Evolutionary conservation across 345 rosid genomes (phyloP).

Genomic region (Eucalyptus viminalis): DNA sequence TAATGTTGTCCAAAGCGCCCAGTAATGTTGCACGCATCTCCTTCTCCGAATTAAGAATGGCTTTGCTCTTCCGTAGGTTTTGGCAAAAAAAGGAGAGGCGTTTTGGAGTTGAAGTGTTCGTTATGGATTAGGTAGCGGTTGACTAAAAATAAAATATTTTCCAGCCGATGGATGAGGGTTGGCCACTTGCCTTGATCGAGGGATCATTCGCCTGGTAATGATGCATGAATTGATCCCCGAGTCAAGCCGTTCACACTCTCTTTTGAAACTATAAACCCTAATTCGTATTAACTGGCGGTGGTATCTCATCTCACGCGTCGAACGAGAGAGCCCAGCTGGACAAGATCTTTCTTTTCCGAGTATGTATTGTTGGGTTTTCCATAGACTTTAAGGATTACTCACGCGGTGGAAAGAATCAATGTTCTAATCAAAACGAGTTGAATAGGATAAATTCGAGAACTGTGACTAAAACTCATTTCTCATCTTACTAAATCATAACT

Average conservation of each 20-base stretch:
- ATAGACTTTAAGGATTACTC: background rate
- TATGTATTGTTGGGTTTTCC: background rate
- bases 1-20: background rate
- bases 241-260: background rate
- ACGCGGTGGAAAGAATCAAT: background rate
- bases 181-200: conserved; percentile 1
- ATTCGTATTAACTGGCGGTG: background rate
- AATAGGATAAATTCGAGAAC: background rate
- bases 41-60: background rate
- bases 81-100: background rate
- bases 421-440: background rate
- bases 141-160: background rate
- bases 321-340: background rate
- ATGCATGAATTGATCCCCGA: background rate
- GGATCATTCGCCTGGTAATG: background rate
- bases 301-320: background rate
- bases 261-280: background rate
- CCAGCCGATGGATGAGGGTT: background rate
- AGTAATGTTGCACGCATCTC: background rate
- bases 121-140: background rate
- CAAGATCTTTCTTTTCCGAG: background rate
- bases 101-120: background rate
- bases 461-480: background rate
- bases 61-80: background rate
- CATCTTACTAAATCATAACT: background rate